Base-by-base conservation (phyloP, 768 basidiomycete species). In the Podaxis sp. region DNA sequence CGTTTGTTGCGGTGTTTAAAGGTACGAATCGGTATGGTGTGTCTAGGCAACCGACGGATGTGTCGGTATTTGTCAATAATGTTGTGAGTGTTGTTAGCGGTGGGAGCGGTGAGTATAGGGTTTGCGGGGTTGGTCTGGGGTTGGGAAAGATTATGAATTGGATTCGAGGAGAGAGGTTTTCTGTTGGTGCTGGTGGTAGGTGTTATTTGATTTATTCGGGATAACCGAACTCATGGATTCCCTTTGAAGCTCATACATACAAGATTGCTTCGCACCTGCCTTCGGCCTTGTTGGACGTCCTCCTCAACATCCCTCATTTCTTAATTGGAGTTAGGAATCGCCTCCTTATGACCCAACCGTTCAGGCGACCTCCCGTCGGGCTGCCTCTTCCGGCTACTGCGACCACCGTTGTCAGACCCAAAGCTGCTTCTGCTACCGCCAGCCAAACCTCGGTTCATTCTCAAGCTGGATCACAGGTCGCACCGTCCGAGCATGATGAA, bases 101-200 rank as follows among this genome's bases (percentile, higher is more conserved):
- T 36, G 88, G 88, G 15, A 77, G 78, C 66, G 74, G 72, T 67
- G 78, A 79, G 1, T 74, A 75, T 15, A 78, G 76, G 17, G 2
- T 80, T 8, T 78, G 81, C 60, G 82, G 80, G 4, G 58, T 84
- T 52, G 79, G 80, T 22, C 67, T 86, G 38, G 74, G 76, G 12
- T 60, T 86, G 6, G 84, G 86, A 1, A 76, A 78, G 48, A 36
- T 85, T 26, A 77, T 78, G 60, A 82, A 86, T 65, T 86, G 85
- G 81, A 67, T 88, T 28, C 80, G 83, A 36, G 90, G 91, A 2
- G 84, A 90, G 58, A 75, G 90, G 40, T 84, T 91, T 68, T 82
- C 86, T 20, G 76, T 94, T 60, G 93, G 93, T 62, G 88, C 93
- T 56, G 93, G 92, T 73, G 90, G 91, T 93, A 69, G 68, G 84